These are phyloP conservation scores for Capsella bursapastoris DNA, from an alignment of 345 rosid genomes.

Conservation along the genomic window DNA sequence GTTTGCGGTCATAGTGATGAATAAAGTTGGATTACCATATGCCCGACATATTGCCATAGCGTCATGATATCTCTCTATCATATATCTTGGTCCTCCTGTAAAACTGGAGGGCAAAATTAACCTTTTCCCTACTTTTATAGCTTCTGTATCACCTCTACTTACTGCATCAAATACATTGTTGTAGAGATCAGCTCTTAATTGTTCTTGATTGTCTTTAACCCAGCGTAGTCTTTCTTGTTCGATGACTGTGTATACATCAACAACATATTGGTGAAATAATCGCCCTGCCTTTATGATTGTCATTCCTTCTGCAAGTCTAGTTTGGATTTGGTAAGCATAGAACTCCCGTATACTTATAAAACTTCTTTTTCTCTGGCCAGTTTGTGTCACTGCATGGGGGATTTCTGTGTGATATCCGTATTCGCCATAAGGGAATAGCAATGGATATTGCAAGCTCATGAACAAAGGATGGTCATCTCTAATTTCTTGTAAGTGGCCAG, in stretches of 20 bases:
- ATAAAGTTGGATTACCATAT: not conserved
- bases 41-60: not conserved
- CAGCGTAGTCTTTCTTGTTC: not conserved
- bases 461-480: not conserved
- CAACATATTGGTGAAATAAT: too few relatives aligned
- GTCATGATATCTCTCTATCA: not conserved
- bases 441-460: conserved; percentile 3
- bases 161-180: not conserved
- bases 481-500: not conserved
- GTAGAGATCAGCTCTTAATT: not conserved
- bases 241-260: too few relatives aligned
- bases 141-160: not conserved
- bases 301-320: too few relatives aligned
- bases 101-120: not conserved
- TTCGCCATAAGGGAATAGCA: not conserved
- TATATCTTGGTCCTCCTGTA: not conserved
- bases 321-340: too few relatives aligned
- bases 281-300: too few relatives aligned
- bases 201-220: not conserved
- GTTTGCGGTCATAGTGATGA: not conserved
- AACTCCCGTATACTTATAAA: not conserved
- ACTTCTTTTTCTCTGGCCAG: not conserved
- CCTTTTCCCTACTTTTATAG: not conserved
- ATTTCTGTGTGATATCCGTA: not conserved
- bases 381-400: not conserved